Evolutionary conservation across 2,329 filamentous ascomycete genomes (phyloP).

Genomic region (Exophiala alcalophila): DNA sequence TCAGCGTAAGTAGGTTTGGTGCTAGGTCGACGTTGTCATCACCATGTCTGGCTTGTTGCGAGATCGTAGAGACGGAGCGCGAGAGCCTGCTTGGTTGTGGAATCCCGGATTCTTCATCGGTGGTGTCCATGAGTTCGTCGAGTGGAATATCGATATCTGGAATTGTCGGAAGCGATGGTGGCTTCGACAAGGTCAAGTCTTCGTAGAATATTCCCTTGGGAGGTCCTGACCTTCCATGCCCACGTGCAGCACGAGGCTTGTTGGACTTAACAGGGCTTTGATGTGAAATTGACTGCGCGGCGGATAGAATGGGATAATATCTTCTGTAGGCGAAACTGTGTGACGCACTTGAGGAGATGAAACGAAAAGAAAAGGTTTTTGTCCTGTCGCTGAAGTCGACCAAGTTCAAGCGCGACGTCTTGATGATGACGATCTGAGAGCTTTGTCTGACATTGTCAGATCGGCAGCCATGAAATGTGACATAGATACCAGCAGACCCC

Average conservation of each 20-base stretch:
- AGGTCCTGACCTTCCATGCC: constrained; percentile 12
- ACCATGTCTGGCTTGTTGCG: too few species aligned
- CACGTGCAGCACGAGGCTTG: too few species aligned
- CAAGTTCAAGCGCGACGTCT: constrained; percentile 23
- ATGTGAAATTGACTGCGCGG: too few species aligned
- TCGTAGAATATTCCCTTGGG: constrained; percentile 14
- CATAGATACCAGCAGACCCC: constrained; percentile 38
- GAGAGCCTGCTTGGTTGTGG: too few species aligned
- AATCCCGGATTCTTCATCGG: constrained; percentile 6
- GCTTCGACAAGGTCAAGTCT: background rate
- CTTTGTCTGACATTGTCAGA: constrained; percentile 4
- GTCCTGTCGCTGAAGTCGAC: constrained; percentile 29
- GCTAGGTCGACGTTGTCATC: too few species aligned
- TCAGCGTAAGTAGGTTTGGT: too few species aligned
- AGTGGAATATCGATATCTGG: background rate
- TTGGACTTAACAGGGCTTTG: too few species aligned
- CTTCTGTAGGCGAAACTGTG: constrained; percentile 23
- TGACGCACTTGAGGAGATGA: constrained; percentile 27
- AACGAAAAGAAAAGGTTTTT: constrained; percentile 15
- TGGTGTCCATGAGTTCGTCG: constrained; percentile 2
- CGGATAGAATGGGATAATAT: constrained; percentile 8
- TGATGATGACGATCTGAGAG: constrained; percentile 25
- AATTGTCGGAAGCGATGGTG: background rate
- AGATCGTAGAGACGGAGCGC: too few species aligned
- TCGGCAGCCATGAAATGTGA: constrained; percentile 35